A percentile compares a stretch with the other conserved stretches of the same genome.
phyloP scores from a whole-genome alignment of 345 rosid genomes.

The Citrus medica region DNA sequence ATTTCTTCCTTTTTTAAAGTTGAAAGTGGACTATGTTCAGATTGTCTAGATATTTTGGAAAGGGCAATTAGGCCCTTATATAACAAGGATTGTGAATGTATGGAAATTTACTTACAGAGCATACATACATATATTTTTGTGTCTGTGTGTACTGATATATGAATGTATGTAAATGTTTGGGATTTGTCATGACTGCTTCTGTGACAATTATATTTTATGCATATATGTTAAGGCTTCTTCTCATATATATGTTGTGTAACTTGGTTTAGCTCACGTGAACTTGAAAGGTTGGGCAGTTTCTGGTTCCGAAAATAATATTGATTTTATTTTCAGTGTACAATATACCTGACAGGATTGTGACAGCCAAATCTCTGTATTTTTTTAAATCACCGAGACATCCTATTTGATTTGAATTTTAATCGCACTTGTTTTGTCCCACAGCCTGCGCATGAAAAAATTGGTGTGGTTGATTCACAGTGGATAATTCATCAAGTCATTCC shows the following conservation, averaged over 20 bases:
- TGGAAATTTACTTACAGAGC: no score
- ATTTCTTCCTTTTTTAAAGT: background rate
- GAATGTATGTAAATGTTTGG: no score
- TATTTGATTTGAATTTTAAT: background rate
- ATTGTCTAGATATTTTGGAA: background rate
- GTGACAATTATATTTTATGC: background rate
- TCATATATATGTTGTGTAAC: background rate
- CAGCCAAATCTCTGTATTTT: background rate
- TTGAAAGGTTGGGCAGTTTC: background rate
- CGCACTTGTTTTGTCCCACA: constrained; percentile 23
- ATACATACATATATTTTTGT: background rate
- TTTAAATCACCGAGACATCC: background rate
- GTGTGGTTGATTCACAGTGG: constrained; percentile 98
- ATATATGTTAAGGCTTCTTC: background rate
- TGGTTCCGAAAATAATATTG: background rate
- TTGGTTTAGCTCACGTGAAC: background rate
- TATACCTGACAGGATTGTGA: constrained; percentile 7
- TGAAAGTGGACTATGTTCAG: background rate
- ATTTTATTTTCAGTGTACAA: background rate
- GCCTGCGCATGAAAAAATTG: constrained; percentile 97
- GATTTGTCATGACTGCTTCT: background rate
- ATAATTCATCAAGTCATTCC: constrained; percentile 90
- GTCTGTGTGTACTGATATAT: no score
- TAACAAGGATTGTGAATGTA: background rate
- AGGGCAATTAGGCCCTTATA: background rate